Base-by-base conservation (phyloP, 768 basidiomycete species). In the Leccinum variicolor region DNA sequence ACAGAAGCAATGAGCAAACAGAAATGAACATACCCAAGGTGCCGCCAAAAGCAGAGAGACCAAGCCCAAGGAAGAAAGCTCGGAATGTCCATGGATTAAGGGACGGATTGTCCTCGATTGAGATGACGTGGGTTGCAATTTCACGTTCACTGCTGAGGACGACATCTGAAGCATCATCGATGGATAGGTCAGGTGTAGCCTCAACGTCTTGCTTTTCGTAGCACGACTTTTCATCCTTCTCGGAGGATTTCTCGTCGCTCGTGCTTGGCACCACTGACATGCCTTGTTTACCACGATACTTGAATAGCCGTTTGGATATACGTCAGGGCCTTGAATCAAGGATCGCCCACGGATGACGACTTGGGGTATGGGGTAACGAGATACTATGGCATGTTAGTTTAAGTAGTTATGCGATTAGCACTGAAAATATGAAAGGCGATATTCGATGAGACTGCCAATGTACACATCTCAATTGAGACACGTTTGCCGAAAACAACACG, bases 91-190 rank as follows among this genome's bases (percentile, higher is more conserved):
- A 49, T 6, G 48, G 48, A 29, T 49, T 49, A 10, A 49, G 48
- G 4, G 48, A 49, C 13, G 48, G 28, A 49, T 49, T 57, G 36
- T 50, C 57, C 45, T 46, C n/a, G 21, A 55, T 47, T 17, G 53
- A 61, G 52, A 59, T 76, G 29, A 83, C 71, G 61, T 77, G 75
- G 0, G 79, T 79, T 54, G 70, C 78, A 39, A 81, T 75, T 56
- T 79, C 80, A 51, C 76, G 75, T 60, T 79, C 79, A 58, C 75
- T 69, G 47, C 74, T 66, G 34, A 81, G 73, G 54, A 68, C 63
- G 3, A 59, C 54, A 15, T 64, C 61, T 8, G 53, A 49, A 14
- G 45, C 50, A 19, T 64, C 55, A 29, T 59, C 58, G 11, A 50
- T 51, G 50, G 54, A 43, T 49, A 31, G 21, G 23, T 2, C 9